These are phyloP conservation scores for Dalbergia cochinchinensis DNA, from an alignment of 306 rosid species.

Conservation along the genomic window DNA sequence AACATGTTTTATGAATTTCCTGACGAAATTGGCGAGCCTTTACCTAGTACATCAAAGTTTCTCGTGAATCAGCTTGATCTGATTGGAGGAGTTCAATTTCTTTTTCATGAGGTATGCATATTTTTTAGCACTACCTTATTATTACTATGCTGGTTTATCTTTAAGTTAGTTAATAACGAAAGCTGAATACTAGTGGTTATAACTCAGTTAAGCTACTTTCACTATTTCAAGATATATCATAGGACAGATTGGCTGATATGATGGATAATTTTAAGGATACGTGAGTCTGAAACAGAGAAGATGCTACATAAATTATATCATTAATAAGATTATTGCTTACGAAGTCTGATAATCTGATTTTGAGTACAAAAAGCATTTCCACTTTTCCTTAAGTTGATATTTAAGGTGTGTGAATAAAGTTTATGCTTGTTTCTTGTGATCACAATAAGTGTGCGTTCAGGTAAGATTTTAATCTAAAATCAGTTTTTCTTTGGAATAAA, in stretches of 20 bases:
- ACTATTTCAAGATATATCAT: neutral
- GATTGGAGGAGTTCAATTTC: constrained; percentile 92
- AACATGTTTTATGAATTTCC: constrained; percentile 92
- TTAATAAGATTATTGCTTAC: neutral
- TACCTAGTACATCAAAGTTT: constrained; percentile 62
- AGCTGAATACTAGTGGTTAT: constrained; percentile 16
- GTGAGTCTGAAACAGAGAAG: neutral
- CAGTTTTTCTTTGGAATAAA: no score
- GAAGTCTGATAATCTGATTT: neutral
- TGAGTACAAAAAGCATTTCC: neutral
- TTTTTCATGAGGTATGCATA: constrained; percentile 81
- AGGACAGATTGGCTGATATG: neutral
- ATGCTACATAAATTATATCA: neutral
- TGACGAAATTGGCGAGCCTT: constrained; percentile 56
- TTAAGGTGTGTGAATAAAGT: no score
- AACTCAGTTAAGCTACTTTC: neutral
- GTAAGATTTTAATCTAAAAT: no score
- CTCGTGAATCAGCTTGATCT: constrained; percentile 89
- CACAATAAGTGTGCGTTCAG: no score
- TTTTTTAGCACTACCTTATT: constrained; percentile 31
- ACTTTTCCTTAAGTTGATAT: no score
- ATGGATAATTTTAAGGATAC: neutral
- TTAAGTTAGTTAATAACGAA: neutral
- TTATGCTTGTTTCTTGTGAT: no score
- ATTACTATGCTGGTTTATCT: neutral